Evolutionary conservation across 2,329 filamentous ascomycete genomes (phyloP).

Genomic region (Fusarium humuli): DNA sequence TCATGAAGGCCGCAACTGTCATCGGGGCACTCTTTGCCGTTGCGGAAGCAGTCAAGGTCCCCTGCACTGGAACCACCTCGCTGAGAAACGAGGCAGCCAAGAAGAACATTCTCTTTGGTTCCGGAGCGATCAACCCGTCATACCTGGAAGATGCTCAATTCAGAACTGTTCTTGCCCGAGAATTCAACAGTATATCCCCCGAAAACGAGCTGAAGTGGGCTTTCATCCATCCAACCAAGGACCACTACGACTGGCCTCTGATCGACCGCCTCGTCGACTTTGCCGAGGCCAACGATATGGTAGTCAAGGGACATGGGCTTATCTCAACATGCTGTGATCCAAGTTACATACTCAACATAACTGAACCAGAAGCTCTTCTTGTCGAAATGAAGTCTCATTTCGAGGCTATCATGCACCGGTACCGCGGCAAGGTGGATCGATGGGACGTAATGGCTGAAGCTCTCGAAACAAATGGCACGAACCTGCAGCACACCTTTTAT

Average conservation of each 20-base stretch:
- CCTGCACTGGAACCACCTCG: constrained; percentile 1
- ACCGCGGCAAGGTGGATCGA: neutral
- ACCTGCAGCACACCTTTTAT: neutral
- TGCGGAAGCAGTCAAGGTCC: neutral
- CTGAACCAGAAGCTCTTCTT: neutral
- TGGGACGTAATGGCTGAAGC: neutral
- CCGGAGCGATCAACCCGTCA: constrained; percentile 2
- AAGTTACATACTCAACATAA: neutral
- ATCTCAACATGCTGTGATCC: neutral
- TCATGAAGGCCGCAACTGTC: neutral
- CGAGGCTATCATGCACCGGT: constrained; percentile 3
- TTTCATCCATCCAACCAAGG: neutral
- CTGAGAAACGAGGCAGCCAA: constrained; percentile 3
- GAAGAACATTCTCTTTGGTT: constrained; percentile 2
- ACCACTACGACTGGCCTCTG: neutral
- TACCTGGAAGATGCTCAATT: neutral
- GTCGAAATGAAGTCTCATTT: neutral
- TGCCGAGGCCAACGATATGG: neutral
- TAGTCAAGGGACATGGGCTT: neutral
- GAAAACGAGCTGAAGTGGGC: neutral
- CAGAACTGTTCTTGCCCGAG: neutral
- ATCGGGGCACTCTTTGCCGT: neutral
- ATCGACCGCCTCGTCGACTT: neutral
- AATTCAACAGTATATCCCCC: constrained; percentile 2
- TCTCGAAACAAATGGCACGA: neutral